phyloP scores from a whole-genome alignment of 257 asterid genomes.

The Fraxinus americana region DNA sequence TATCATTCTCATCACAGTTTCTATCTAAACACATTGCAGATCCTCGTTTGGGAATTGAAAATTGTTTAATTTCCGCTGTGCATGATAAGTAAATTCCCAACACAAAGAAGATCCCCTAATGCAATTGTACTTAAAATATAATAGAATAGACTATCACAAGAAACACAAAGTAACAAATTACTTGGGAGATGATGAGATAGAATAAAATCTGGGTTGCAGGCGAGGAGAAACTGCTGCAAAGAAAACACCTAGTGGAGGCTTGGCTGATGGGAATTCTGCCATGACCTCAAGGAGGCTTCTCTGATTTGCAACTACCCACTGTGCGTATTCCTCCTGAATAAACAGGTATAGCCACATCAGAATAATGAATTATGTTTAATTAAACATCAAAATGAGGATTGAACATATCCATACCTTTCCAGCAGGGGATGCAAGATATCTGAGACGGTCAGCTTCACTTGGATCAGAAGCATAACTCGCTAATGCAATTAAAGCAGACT shows the following conservation, averaged over 20 bases:
- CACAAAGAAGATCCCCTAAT: not conserved
- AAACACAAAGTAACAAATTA: slow-evolving; percentile 26
- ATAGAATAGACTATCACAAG: not conserved
- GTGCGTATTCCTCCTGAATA: slow-evolving; percentile 87
- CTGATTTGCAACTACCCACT: slow-evolving; percentile 72
- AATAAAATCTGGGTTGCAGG: slow-evolving; percentile 88
- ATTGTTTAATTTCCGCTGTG: too few relatives aligned
- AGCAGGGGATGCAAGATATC: slow-evolving; percentile 85
- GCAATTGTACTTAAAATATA: not conserved
- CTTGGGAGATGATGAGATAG: slow-evolving; percentile 96
- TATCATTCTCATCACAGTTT: too few relatives aligned
- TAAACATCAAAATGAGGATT: slow-evolving; percentile 1
- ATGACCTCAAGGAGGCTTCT: slow-evolving; percentile 93
- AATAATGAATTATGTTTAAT: slow-evolving; percentile 7
- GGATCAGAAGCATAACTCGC: slow-evolving; percentile 85
- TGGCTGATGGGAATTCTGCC: slow-evolving; percentile 91
- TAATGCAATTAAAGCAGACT: slow-evolving; percentile 78
- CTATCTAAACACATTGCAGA: too few relatives aligned
- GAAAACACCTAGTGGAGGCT: slow-evolving; percentile 94
- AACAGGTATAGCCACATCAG: slow-evolving; percentile 21
- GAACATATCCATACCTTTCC: slow-evolving; percentile 75
- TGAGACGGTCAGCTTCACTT: slow-evolving; percentile 79
- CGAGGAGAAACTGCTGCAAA: slow-evolving; percentile 94
- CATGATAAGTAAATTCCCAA: too few relatives aligned
- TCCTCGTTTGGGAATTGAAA: too few relatives aligned